Conservation (phyloP, 2,329 filamentous ascomycete genomes). For the Talaromyces marneffei region DNA sequence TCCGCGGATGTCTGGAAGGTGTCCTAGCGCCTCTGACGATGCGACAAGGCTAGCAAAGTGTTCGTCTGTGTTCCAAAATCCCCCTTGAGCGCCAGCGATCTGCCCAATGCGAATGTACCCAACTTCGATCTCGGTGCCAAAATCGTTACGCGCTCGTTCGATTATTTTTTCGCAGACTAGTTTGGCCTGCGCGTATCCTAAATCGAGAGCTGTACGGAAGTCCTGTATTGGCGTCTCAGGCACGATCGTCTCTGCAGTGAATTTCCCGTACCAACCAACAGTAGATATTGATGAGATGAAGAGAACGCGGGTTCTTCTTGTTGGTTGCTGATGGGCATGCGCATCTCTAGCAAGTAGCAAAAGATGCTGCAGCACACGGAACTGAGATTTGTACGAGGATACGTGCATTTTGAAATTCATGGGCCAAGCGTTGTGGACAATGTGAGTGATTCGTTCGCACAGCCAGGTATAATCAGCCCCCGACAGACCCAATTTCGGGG, state of each 20-base stretch:
- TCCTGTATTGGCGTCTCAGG: slow-evolving; percentile 19
- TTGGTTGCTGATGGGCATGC: not conserved
- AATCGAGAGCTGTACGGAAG: slow-evolving; percentile 4
- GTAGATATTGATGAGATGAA: slow-evolving; percentile 15
- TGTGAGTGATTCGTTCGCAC: not conserved
- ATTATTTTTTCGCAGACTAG: slow-evolving; percentile 27
- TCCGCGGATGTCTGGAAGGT: slow-evolving; percentile 37
- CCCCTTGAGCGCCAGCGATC: slow-evolving; percentile 23
- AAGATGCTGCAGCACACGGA: slow-evolving; percentile 10
- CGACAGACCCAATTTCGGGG: not conserved
- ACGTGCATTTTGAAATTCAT: slow-evolving; percentile 15
- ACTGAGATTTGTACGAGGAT: slow-evolving; percentile 11
- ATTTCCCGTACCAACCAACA: slow-evolving; percentile 6
- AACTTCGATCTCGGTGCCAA: slow-evolving; percentile 18
- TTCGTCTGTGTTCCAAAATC: slow-evolving; percentile 39
- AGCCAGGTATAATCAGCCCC: not conserved
- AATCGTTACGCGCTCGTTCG: slow-evolving; percentile 17
- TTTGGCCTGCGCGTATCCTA: slow-evolving; percentile 29
- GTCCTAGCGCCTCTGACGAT: slow-evolving; percentile 33
- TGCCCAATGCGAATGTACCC: slow-evolving; percentile 26
- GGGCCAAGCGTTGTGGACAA: slow-evolving; percentile 15
- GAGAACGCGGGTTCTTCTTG: not conserved
- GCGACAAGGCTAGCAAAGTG: slow-evolving; percentile 41
- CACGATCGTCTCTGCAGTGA: not conserved
- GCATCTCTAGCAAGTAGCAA: not conserved